These are phyloP conservation scores for Jatropha podagrica DNA, from an alignment of 441 rosid genomes.

Conservation along the genomic window DNA sequence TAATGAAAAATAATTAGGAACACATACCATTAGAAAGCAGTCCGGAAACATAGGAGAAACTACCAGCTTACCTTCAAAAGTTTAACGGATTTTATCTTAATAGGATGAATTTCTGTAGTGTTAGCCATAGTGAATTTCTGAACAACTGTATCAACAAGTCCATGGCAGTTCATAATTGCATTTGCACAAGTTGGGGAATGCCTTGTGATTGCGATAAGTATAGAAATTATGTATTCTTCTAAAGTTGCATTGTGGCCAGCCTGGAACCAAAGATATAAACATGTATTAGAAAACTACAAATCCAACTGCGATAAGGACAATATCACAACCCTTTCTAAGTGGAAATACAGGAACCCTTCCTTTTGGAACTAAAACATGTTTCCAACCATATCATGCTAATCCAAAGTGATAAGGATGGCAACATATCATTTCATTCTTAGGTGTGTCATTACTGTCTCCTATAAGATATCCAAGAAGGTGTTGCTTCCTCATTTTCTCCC, in stretches of 20 bases:
- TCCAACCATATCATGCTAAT: constrained; percentile 10
- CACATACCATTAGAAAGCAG: constrained; percentile 9
- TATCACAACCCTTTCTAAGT: neutral
- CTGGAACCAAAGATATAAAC: constrained; percentile 45
- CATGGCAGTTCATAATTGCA: constrained; percentile 74
- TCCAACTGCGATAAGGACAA: neutral
- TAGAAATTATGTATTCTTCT: constrained; percentile 63
- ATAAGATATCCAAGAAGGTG: neutral
- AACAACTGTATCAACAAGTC: constrained; percentile 64
- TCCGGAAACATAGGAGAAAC: constrained; percentile 14
- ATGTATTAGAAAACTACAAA: constrained; percentile 13
- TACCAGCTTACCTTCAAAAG: constrained; percentile 60
- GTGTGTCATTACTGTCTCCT: neutral
- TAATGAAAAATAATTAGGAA: constrained; percentile 14
- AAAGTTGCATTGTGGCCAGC: constrained; percentile 45
- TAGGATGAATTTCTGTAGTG: constrained; percentile 41
- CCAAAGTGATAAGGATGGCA: neutral
- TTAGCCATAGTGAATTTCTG: constrained; percentile 52
- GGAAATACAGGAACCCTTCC: neutral
- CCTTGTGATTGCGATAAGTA: constrained; percentile 75
- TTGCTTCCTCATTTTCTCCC: neutral
- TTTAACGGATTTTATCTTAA: constrained; percentile 59
- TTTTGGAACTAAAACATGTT: neutral
- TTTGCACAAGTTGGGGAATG: constrained; percentile 79
- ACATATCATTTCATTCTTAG: neutral